Evolutionary conservation across 2,329 filamentous ascomycete genomes (phyloP), one percentile per base, ranked within the genome.

Genomic region (Fusarium pseudonygamai): DNA sequence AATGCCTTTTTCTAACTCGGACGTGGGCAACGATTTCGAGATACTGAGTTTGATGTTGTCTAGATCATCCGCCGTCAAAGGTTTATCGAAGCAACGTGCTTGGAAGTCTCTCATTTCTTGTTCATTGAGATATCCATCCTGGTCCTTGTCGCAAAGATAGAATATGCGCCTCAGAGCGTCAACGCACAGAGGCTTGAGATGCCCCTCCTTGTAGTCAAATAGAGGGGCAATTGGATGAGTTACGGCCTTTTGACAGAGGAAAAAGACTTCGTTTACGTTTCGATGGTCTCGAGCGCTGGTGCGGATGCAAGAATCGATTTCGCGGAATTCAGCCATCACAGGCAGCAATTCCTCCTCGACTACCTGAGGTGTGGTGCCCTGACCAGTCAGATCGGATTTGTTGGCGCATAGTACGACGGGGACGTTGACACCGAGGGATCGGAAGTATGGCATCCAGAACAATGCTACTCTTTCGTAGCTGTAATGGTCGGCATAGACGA

Each of bases 401-500:
- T 98, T 98, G 79, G 96, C 95, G 79, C 96, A 98, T 64, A 99
- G 86, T 49, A 99, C 95, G 16, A 99, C 96, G 1, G 96, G 96
- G 28, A 99, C 95, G 80, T 99, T 99, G 80, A 99, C 96, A n/a
- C 96, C 96, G 43, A 99, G 89, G 8, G 95, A 97, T 69, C 96
- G 93, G 80, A 99, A 98, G 83, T 98, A 97, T 16, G 96, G 96
- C 89, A 99, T 93, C 96, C 96, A 99, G 83, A 98, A 99, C 50
- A 99, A 87, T 7, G 96, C 96, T 7, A 99, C 95, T 42, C 96
- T 89, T 81, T 99, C 96, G 85, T 98, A 99, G 87, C 95, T 98
- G 86, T 99, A 99, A 84, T 98, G 96, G 82, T 99, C 96, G 75
- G 95, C 95, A 83, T 99, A 99, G 61, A 99, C 95, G 47, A 99